Evolutionary conservation across 228 moss, liverwort and hornwort species (phyloP).

Genomic region (Sphagnum magellanicum): DNA sequence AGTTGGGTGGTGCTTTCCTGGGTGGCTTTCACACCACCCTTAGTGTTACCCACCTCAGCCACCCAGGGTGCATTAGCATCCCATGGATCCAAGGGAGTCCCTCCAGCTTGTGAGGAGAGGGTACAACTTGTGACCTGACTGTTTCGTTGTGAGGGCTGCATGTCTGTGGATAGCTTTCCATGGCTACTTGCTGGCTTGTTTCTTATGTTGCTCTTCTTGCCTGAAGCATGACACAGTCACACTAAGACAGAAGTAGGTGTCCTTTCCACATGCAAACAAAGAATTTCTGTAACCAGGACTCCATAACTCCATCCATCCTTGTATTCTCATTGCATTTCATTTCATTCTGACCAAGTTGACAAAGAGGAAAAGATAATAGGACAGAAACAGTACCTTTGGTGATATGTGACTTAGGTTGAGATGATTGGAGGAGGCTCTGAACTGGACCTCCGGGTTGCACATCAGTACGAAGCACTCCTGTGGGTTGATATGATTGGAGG

Average conservation of each 20-base stretch:
- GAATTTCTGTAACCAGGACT: too few species aligned
- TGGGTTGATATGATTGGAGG: constrained; percentile 21
- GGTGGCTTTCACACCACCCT: constrained; percentile 16
- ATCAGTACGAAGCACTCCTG: constrained; percentile 31
- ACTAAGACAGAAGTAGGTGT: too few species aligned
- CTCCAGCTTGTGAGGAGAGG: constrained; percentile 55
- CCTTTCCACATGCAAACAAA: too few species aligned
- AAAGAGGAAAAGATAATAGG: too few species aligned
- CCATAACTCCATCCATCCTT: too few species aligned
- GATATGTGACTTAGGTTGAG: constrained; percentile 2
- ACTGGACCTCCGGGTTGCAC: constrained; percentile 25
- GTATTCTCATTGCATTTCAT: too few species aligned
- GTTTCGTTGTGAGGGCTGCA: constrained; percentile 17
- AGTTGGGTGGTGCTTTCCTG: constrained; percentile 31
- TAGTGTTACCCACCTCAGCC: constrained; percentile 22
- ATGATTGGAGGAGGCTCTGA: constrained; percentile 15
- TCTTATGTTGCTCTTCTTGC: constrained; percentile 21
- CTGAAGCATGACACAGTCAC: constrained; percentile 1
- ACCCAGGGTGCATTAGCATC: constrained; percentile 77
- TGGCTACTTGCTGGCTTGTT: too few species aligned
- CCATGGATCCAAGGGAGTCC: constrained; percentile 72
- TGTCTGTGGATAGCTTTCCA: constrained; percentile 16
- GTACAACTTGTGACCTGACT: constrained; percentile 19
- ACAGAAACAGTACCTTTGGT: too few species aligned
- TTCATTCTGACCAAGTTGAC: too few species aligned